Conservation (phyloP, 1,139 yeast genomes). For the Sugiyamaella paludigena region DNA sequence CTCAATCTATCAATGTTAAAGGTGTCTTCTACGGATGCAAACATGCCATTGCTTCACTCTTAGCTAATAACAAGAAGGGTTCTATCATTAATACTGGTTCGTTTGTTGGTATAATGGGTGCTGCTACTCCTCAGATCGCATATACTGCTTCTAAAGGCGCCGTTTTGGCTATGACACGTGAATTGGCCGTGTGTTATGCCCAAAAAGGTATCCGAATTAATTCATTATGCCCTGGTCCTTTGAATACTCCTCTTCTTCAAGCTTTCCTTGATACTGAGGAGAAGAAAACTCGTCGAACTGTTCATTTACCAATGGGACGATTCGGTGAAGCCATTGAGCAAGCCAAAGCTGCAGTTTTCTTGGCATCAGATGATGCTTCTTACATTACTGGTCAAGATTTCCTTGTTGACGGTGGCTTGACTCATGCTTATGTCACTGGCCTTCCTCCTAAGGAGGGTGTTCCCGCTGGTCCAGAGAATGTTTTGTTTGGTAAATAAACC, state of each 20-base stretch:
- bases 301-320: slow-evolving; percentile 54
- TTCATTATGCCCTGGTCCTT: slow-evolving; percentile 67
- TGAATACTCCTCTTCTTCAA: slow-evolving; percentile 55
- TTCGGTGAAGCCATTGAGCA: slow-evolving; percentile 65
- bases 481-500: slow-evolving; percentile 26
- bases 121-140: slow-evolving; percentile 40
- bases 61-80: slow-evolving; percentile 48
- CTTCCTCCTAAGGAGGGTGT: slow-evolving; percentile 18
- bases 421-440: slow-evolving; percentile 36
- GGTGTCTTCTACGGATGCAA: slow-evolving; percentile 61
- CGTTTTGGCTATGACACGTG: slow-evolving; percentile 49
- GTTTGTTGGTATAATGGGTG: slow-evolving; percentile 55
- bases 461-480: slow-evolving; percentile 28
- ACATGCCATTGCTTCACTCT: slow-evolving; percentile 50
- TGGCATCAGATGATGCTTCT: slow-evolving; percentile 75
- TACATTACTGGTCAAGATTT: slow-evolving; percentile 83
- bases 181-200: slow-evolving; percentile 67
- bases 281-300: slow-evolving; percentile 44
- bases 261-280: slow-evolving; percentile 44
- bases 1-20: slow-evolving; percentile 54
- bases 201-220: slow-evolving; percentile 66
- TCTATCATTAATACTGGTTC: slow-evolving; percentile 64
- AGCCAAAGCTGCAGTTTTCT: slow-evolving; percentile 77
- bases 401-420: slow-evolving; percentile 77
- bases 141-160: slow-evolving; percentile 45